A percentile compares a stretch with the other conserved stretches of the same genome.
Conservation (phyloP, 129 eudicot genomes). For the Centrapalus pauciflorus region DNA sequence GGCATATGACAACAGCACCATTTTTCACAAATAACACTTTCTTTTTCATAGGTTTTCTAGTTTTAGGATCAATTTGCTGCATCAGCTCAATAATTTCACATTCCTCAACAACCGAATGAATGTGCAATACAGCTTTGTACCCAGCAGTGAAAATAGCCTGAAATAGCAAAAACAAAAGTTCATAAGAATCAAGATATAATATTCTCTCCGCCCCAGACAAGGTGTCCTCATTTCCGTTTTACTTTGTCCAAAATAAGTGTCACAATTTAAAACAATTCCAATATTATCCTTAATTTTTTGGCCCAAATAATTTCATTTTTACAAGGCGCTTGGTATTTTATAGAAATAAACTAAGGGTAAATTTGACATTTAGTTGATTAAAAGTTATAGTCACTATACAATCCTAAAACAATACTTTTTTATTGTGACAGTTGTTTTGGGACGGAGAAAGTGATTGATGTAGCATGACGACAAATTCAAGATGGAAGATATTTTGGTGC, state of each 20-base stretch:
- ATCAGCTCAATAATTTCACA: constrained; percentile 81
- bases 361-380: too few species aligned
- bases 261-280: too few species aligned
- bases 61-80: constrained; percentile 71
- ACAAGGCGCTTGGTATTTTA: too few species aligned
- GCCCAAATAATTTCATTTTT: too few species aligned
- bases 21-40: constrained; percentile 74
- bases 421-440: too few species aligned
- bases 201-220: too few species aligned
- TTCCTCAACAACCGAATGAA: constrained; percentile 83
- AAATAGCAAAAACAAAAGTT: neutral
- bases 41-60: constrained; percentile 64
- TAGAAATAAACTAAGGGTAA: too few species aligned
- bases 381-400: too few species aligned
- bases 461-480: neutral
- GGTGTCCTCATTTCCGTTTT: too few species aligned
- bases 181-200: neutral
- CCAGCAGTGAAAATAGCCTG: constrained; percentile 94
- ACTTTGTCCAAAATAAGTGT: too few species aligned
- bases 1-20: constrained; percentile 66
- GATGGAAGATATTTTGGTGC: neutral
- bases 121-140: constrained; percentile 89
- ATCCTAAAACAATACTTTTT: too few species aligned
- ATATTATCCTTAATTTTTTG: too few species aligned
- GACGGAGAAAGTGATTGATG: neutral